phyloP scores from a whole-genome alignment of 129 eudicot species.

The Escallonia rubra region DNA sequence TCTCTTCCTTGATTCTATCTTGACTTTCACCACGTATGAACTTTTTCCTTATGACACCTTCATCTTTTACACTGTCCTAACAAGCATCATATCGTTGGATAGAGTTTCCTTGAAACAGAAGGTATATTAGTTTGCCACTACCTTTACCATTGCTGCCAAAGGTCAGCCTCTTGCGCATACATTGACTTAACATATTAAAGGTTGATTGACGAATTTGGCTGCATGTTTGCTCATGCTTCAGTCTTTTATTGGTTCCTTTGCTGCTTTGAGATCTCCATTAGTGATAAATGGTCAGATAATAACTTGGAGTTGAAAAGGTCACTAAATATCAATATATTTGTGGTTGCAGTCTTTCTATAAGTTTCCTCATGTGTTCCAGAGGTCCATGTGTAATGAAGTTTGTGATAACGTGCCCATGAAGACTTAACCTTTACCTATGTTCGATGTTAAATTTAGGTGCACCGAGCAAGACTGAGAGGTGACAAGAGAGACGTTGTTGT shows the following conservation, averaged over 20 bases:
- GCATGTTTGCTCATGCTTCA: too few relatives aligned
- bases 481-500: constrained; percentile 76
- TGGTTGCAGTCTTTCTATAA: too few relatives aligned
- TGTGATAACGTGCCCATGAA: neutral
- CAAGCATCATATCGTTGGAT: constrained; percentile 88
- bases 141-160: too few relatives aligned
- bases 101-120: constrained; percentile 91
- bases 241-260: too few relatives aligned
- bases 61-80: constrained; percentile 85
- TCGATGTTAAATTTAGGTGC: constrained; percentile 50
- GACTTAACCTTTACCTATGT: neutral
- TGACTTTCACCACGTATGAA: constrained; percentile 94
- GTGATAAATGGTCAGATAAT: too few relatives aligned
- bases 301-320: neutral
- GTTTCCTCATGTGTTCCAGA: too few relatives aligned
- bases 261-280: too few relatives aligned
- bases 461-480: constrained; percentile 83
- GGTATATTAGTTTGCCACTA: constrained; percentile 31
- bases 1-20: constrained; percentile 88
- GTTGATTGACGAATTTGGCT: too few relatives aligned
- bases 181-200: too few relatives aligned
- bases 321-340: too few relatives aligned
- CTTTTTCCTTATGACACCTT: constrained; percentile 92
- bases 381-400: too few relatives aligned
- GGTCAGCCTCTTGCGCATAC: too few relatives aligned